Evolutionary conservation across 352 stramenopile genomes (phyloP).

Genomic region (Phytophthora megakarya): DNA sequence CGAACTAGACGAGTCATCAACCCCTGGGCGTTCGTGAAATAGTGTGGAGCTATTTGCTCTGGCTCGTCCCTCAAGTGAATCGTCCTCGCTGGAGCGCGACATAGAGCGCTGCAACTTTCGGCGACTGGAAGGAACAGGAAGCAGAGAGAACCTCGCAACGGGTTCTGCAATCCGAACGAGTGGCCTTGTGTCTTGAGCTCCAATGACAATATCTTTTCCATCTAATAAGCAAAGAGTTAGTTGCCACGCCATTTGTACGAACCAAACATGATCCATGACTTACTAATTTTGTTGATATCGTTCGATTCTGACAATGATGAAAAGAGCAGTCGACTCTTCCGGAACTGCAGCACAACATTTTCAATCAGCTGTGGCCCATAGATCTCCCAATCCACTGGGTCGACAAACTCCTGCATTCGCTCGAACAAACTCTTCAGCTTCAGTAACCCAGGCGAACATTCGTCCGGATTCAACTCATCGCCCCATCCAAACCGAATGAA

Average conservation of each 20-base stretch:
- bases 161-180: conserved; percentile 76
- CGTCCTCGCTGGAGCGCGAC: conserved; percentile 38
- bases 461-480: conserved; percentile 69
- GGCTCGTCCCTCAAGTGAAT: conserved; percentile 28
- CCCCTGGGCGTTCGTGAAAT: conserved; percentile 43
- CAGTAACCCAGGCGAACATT: conserved; percentile 56
- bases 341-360: conserved; percentile 87
- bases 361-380: conserved; percentile 85
- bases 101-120: conserved; percentile 57
- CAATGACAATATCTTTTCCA: conserved; percentile 74
- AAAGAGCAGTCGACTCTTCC: conserved; percentile 85
- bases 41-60: conserved; percentile 43
- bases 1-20: conserved; percentile 41
- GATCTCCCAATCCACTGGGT: conserved; percentile 90
- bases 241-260: background rate
- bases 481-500: conserved; percentile 90
- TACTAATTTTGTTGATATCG: conserved; percentile 88
- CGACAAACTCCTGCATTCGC: conserved; percentile 82
- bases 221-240: conserved; percentile 46
- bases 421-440: conserved; percentile 72
- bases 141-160: conserved; percentile 78
- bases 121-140: conserved; percentile 67
- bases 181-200: conserved; percentile 67
- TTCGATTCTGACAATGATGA: conserved; percentile 83
- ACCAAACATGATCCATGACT: conserved; percentile 18